These are phyloP conservation scores for Adiantum capillusveneris DNA, from an alignment of 75 land plant species.

Conservation along the genomic window DNA sequence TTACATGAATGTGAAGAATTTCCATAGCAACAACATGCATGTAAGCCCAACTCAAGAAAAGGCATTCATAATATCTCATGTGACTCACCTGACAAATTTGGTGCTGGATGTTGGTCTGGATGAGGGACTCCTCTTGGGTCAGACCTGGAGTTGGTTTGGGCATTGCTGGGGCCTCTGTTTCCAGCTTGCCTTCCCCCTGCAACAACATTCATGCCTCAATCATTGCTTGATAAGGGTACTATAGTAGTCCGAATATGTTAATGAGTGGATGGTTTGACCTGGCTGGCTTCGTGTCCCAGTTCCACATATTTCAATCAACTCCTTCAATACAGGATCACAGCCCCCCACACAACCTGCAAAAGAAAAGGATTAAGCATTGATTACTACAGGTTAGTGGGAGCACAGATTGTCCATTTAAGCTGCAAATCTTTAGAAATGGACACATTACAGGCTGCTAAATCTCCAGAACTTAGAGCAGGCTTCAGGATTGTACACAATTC, in stretches of 20 bases:
- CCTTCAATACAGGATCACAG: constrained; percentile 70
- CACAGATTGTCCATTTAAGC: not conserved
- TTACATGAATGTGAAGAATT: too few relatives aligned
- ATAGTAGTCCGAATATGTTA: too few relatives aligned
- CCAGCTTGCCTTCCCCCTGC: not conserved
- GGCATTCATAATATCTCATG: too few relatives aligned
- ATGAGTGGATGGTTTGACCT: constrained; percentile 18
- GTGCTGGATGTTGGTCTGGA: constrained; percentile 12
- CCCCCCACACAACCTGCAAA: constrained; percentile 85
- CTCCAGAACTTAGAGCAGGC: not conserved
- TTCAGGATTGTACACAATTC: not conserved
- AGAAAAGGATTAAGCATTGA: too few relatives aligned
- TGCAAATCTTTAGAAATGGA: not conserved
- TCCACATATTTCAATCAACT: constrained; percentile 78
- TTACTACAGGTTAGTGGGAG: too few relatives aligned
- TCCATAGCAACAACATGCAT: too few relatives aligned
- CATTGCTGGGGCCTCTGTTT: not conserved
- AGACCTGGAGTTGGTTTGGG: not conserved
- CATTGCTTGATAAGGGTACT: too few relatives aligned
- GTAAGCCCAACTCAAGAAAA: too few relatives aligned
- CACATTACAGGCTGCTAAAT: not conserved
- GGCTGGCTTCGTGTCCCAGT: constrained; percentile 62
- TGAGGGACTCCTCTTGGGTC: not conserved
- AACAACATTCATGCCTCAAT: not conserved
- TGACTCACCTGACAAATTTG: too few relatives aligned